A percentile compares a stretch with the other conserved stretches of the same genome.
These are phyloP conservation scores for Meyerozyma carpophila DNA, from an alignment of 1,139 yeast species.

Conservation along the genomic window DNA sequence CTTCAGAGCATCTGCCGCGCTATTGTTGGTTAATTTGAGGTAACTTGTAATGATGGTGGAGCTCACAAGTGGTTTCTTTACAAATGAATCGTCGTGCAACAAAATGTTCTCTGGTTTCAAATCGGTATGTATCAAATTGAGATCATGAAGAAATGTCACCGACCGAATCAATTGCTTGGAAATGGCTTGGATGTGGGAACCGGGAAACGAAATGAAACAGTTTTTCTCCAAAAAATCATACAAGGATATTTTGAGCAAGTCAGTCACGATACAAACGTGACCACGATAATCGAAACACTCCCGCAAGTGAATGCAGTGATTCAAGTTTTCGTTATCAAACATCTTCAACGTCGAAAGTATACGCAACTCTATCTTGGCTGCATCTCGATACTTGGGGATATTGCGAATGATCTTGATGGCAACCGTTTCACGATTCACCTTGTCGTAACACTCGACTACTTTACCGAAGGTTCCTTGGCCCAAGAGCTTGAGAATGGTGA, in stretches of 20 bases:
- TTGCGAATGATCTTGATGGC: slow-evolving; percentile 90
- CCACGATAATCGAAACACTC: slow-evolving; percentile 92
- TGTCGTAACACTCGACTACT: slow-evolving; percentile 72
- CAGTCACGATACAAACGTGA: slow-evolving; percentile 92
- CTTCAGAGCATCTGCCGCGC: slow-evolving; percentile 4
- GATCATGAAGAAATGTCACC: slow-evolving; percentile 84
- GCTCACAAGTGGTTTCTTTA: slow-evolving; percentile 28
- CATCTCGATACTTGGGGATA: slow-evolving; percentile 75
- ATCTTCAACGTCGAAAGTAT: slow-evolving; percentile 75
- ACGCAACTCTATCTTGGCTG: slow-evolving; percentile 78
- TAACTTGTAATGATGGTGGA: slow-evolving; percentile 32
- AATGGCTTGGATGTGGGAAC: slow-evolving; percentile 84
- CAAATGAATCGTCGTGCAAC: slow-evolving; percentile 54
- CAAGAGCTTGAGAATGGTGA: slow-evolving; percentile 58
- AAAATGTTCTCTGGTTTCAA: slow-evolving; percentile 91
- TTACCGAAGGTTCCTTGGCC: slow-evolving; percentile 99
- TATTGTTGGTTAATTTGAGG: slow-evolving; percentile 17
- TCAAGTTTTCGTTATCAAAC: slow-evolving; percentile 63
- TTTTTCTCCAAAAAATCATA: slow-evolving; percentile 85
- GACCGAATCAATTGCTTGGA: slow-evolving; percentile 81
- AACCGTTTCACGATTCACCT: slow-evolving; percentile 53
- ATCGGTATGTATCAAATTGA: slow-evolving; percentile 90
- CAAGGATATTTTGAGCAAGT: slow-evolving; percentile 74
- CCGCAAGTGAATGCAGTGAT: slow-evolving; percentile 71
- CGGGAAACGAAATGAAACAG: slow-evolving; percentile 68